phyloP scores from a whole-genome alignment of 805 yeast genomes.

The Danielozyma ontarioensis region DNA sequence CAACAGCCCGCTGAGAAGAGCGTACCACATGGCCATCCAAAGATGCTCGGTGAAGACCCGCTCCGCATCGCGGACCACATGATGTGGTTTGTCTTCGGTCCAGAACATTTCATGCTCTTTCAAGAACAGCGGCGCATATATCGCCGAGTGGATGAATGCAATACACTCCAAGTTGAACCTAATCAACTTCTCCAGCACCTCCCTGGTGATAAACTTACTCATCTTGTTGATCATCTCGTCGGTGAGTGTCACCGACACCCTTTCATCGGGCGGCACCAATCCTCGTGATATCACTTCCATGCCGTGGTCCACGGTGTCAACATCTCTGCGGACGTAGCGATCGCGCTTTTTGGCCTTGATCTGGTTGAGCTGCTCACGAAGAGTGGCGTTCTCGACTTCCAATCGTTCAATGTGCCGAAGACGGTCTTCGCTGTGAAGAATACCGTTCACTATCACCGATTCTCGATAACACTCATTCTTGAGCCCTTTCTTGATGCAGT shows the following conservation, averaged over 20 bases:
- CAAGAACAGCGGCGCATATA: constrained; percentile 5
- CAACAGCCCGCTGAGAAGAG: constrained; percentile 21
- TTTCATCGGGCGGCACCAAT: too few species aligned
- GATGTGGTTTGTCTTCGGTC: constrained; percentile 14
- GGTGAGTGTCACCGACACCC: too few species aligned
- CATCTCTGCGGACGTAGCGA: too few species aligned
- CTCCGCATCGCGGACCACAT: constrained; percentile 16
- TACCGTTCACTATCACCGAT: constrained; percentile 27
- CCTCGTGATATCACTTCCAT: too few species aligned
- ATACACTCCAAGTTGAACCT: constrained; percentile 10
- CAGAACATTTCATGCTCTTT: constrained; percentile 16
- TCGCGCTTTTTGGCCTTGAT: too few species aligned
- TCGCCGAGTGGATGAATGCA: constrained; percentile 10
- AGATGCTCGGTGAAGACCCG: constrained; percentile 18
- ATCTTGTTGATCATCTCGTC: too few species aligned
- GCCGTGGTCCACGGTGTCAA: too few species aligned
- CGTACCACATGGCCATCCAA: constrained; percentile 24
- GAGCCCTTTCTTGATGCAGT: constrained; percentile 16
- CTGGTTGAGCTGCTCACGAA: too few species aligned
- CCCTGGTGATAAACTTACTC: constrained; percentile 4
- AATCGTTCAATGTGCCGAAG: too few species aligned
- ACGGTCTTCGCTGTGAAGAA: constrained; percentile 18
- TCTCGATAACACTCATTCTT: constrained; percentile 27
- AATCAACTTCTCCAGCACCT: constrained; percentile 2
- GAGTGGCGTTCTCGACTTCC: constrained; percentile 18